Base-by-base conservation (phyloP, 2,329 filamentous ascomycete genomes). In the Paecilomyces fulvus region DNA sequence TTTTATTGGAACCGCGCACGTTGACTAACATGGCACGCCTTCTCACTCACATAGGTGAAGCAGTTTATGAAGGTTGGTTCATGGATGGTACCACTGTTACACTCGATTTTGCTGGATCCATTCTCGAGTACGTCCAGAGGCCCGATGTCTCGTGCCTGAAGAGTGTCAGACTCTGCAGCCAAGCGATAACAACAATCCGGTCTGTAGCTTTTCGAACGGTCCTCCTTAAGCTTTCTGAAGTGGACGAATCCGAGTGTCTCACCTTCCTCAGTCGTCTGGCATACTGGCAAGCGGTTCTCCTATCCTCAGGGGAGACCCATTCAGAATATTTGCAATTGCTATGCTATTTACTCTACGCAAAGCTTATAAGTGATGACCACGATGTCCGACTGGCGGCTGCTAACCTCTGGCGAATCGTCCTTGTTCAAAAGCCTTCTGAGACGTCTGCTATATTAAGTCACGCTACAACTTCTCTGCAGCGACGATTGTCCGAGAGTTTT, bases 61-160 rank as follows among this genome's bases (percentile, higher is more conserved):
- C 90, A 5, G 87, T 96, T 11, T 96, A 94, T 62, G 94, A 97
- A 72, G 94, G 94, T 14, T 96, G 92, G 90, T 97, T 97, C 67
- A 83, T 96, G 60, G 87, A 94, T 61, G 92, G 92, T 1, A 89
- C 89, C 1, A 88, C 91, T 63, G 80, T 84, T 3, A 82, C 94
- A 63, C 80, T 97, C 30, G 92, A 97, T 65, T 95, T 96, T 64
- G 83, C 87, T 3, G 94, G 92, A 1, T 85, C 87, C 54, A 74
- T 96, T 6, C 74, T 99, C 6, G 94, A 99, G 68, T 92, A 95
- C 65, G 78, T 99, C 3, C 90, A 96, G 68, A 83, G 89, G 9
- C 88, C 92, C 0, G 90, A 96, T 12, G 79, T 99, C 33, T 83
- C 90, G 0, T 80, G 79, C 10, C 75, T 92, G 61, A 99, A 97